These are phyloP conservation scores for Cutaneotrichosporon sp. DNA, from an alignment of 1,284 basidiomycete species.

Conservation along the genomic window DNA sequence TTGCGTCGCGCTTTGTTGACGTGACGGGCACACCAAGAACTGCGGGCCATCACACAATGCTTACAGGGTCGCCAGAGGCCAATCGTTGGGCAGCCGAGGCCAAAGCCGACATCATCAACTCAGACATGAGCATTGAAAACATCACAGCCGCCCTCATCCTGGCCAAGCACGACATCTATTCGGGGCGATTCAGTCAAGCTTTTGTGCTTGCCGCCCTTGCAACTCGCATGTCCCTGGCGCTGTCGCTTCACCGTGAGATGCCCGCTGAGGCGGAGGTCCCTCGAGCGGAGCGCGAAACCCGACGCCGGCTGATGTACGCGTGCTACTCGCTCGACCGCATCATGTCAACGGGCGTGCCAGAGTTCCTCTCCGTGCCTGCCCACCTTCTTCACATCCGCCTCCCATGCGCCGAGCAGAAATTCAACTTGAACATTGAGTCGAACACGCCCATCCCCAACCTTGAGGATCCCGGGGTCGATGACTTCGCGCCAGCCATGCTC, in stretches of 20 bases:
- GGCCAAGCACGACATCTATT: conserved; percentile 30
- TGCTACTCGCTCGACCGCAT: conserved; percentile 32
- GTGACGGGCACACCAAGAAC: background rate
- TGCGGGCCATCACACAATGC: background rate
- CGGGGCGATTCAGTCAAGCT: conserved; percentile 22
- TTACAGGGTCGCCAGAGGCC: conserved; percentile 11
- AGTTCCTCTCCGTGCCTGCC: conserved; percentile 17
- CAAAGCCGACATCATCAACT: conserved; percentile 20
- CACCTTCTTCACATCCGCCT: conserved; percentile 14
- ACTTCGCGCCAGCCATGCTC: background rate
- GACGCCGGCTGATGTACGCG: conserved; percentile 28
- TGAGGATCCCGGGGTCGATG: conserved; percentile 10
- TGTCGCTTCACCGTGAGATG: conserved; percentile 25
- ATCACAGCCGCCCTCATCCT: conserved; percentile 28
- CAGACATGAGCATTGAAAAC: conserved; percentile 27
- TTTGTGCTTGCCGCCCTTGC: conserved; percentile 25
- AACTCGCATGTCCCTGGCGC: conserved; percentile 22
- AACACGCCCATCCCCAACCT: conserved; percentile 17
- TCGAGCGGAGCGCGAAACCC: conserved; percentile 26
- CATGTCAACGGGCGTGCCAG: conserved; percentile 30
- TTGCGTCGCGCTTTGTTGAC: conserved; percentile 25
- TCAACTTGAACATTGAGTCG: conserved; percentile 15
- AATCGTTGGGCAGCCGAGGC: conserved; percentile 27
- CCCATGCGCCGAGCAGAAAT: conserved; percentile 24
- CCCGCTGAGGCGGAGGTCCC: conserved; percentile 12